Conservation (phyloP, 2,329 filamentous ascomycete genomes). For the Aureobasidium melanogenum region DNA sequence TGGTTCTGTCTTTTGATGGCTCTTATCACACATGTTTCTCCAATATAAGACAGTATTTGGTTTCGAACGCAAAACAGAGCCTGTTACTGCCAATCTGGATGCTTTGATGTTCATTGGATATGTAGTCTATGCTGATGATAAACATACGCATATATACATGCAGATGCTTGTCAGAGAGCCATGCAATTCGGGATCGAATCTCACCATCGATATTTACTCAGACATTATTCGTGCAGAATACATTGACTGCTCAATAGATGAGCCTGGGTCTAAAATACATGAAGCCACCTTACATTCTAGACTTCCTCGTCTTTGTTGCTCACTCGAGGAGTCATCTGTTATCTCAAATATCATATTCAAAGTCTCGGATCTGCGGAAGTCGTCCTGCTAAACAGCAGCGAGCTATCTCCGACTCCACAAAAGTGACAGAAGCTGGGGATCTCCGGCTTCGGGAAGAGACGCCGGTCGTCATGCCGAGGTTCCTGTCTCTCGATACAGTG, state of each 20-base stretch:
- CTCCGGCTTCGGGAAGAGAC: neutral
- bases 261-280: too few species aligned
- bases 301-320: neutral
- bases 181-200: too few species aligned
- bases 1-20: neutral
- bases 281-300: too few species aligned
- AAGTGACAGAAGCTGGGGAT: neutral
- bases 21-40: neutral
- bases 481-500: neutral
- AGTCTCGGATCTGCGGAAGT: neutral
- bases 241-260: too few species aligned
- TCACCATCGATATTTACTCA: too few species aligned
- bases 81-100: neutral
- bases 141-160: too few species aligned
- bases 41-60: neutral
- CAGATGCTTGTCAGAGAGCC: too few species aligned
- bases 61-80: neutral
- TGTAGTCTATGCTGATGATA: too few species aligned
- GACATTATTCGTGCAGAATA: too few species aligned
- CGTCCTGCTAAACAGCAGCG: too few species aligned
- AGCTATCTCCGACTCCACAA: slow-evolving; percentile 2
- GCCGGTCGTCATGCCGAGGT: slow-evolving; percentile 5
- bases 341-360: neutral
- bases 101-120: neutral
- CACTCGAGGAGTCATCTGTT: neutral